These are phyloP conservation scores for Solanum aculeatissimum DNA, from an alignment of 305 asterid genomes.

Conservation along the genomic window DNA sequence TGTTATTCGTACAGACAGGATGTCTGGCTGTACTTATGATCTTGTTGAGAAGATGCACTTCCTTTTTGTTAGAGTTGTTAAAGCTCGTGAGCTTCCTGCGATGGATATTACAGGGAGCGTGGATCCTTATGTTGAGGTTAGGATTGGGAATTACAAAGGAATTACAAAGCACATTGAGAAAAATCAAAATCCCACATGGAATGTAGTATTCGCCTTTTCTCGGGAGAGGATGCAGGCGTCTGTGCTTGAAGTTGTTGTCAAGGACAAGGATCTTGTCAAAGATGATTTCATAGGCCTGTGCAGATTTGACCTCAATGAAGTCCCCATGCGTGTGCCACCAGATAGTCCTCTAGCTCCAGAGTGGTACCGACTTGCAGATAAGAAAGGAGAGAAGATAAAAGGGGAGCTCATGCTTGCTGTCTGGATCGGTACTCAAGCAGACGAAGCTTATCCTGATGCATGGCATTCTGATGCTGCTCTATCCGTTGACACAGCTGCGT, in stretches of 20 bases:
- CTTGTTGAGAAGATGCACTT: conserved; percentile 74
- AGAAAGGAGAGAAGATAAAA: conserved; percentile 45
- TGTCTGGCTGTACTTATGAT: conserved; percentile 44
- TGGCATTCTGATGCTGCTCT: conserved; percentile 73
- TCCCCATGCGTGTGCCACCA: conserved; percentile 67
- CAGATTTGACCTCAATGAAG: conserved; percentile 56
- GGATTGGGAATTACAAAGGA: conserved; percentile 54
- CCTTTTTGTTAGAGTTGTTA: conserved; percentile 59
- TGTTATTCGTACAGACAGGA: conserved; percentile 39
- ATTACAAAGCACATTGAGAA: conserved; percentile 54
- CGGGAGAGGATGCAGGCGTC: conserved; percentile 68
- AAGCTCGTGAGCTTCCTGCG: conserved; percentile 66
- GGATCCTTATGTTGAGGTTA: conserved; percentile 62
- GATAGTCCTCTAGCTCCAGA: conserved; percentile 79
- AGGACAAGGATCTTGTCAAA: conserved; percentile 60
- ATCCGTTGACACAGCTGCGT: conserved; percentile 44
- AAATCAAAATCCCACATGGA: conserved; percentile 51
- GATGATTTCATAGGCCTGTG: conserved; percentile 57
- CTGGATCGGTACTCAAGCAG: conserved; percentile 79
- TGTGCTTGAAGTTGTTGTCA: conserved; percentile 53
- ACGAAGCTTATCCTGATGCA: conserved; percentile 72
- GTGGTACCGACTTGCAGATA: conserved; percentile 65
- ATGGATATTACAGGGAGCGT: conserved; percentile 66
- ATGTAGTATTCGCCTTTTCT: conserved; percentile 62
- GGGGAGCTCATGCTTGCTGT: conserved; percentile 76